These are phyloP conservation scores for Uromyces viciae-fabae DNA, from an alignment of 1,284 basidiomycete genomes.

Conservation along the genomic window DNA sequence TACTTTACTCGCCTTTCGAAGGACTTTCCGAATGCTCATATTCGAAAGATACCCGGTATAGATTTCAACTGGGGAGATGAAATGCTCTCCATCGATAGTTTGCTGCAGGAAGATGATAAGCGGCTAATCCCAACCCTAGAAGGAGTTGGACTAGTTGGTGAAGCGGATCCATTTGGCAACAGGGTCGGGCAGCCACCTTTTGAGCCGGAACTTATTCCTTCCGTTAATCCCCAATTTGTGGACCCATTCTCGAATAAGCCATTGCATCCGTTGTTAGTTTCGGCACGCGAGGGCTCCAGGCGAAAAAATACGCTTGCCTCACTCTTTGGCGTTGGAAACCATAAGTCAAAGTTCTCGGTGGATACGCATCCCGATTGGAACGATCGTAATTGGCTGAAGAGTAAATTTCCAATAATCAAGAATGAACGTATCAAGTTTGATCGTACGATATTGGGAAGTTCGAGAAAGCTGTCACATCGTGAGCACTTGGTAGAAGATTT, in stretches of 20 bases:
- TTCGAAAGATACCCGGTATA: slow-evolving; percentile 46
- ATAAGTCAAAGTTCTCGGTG: slow-evolving; percentile 38
- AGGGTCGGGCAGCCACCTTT: not conserved
- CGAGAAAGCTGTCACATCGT: not conserved
- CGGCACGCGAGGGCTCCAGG: not conserved
- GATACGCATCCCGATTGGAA: slow-evolving; percentile 35
- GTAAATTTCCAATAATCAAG: not conserved
- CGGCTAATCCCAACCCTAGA: not conserved
- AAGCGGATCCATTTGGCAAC: not conserved
- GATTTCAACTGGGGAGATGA: slow-evolving; percentile 44
- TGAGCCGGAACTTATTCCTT: not conserved
- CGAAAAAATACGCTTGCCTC: slow-evolving; percentile 31
- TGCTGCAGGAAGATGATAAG: slow-evolving; percentile 21
- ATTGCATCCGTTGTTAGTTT: not conserved
- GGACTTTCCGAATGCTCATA: slow-evolving; percentile 47
- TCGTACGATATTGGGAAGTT: slow-evolving; percentile 8
- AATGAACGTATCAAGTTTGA: not conserved
- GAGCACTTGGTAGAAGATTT: slow-evolving; percentile 45
- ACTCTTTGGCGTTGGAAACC: slow-evolving; percentile 36
- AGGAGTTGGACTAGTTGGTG: not conserved
- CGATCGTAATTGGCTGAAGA: not conserved
- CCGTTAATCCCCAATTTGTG: not conserved
- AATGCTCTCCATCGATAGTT: slow-evolving; percentile 12
- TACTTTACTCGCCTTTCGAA: slow-evolving; percentile 47
- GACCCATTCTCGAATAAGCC: slow-evolving; percentile 20